phyloP scores from a whole-genome alignment of 2,329 filamentous ascomycete species.

The Cladophialophora carrionii region DNA sequence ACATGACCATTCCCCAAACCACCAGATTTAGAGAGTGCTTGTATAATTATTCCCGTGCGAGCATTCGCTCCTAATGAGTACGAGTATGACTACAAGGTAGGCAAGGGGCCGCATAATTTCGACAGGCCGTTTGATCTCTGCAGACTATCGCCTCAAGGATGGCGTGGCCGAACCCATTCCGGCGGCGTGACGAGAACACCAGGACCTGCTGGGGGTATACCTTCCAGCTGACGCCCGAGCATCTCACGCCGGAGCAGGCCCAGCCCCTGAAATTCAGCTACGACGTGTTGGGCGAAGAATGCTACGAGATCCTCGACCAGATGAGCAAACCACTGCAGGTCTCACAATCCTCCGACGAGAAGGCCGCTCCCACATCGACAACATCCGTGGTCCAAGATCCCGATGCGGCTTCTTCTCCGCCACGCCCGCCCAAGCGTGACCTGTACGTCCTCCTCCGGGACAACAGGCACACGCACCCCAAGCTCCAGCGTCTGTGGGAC shows the following conservation, averaged over 20 bases:
- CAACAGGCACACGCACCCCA: constrained; percentile 47
- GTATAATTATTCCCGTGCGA: too few species aligned
- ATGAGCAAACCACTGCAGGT: constrained; percentile 53
- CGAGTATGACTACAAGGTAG: too few species aligned
- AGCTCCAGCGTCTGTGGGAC: constrained; percentile 63
- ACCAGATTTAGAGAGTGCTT: too few species aligned
- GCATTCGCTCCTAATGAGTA: too few species aligned
- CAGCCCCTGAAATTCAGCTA: constrained; percentile 66
- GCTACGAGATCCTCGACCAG: constrained; percentile 64
- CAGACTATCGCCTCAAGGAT: constrained; percentile 24
- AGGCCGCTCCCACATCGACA: neutral
- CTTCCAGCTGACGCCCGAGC: constrained; percentile 70
- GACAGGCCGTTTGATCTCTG: too few species aligned
- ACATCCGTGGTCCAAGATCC: neutral
- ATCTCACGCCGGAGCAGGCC: constrained; percentile 64
- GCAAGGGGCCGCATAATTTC: too few species aligned
- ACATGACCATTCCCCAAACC: neutral
- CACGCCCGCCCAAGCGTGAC: constrained; percentile 52
- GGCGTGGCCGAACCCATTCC: constrained; percentile 42
- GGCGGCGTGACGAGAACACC: constrained; percentile 38
- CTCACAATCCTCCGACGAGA: constrained; percentile 35
- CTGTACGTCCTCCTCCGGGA: constrained; percentile 66
- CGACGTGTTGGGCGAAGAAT: constrained; percentile 69
- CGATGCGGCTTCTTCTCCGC: neutral
- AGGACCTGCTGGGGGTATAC: constrained; percentile 63